phyloP scores from a whole-genome alignment of 2,329 filamentous ascomycete species.

The Penicillium fuscoglaucum region DNA sequence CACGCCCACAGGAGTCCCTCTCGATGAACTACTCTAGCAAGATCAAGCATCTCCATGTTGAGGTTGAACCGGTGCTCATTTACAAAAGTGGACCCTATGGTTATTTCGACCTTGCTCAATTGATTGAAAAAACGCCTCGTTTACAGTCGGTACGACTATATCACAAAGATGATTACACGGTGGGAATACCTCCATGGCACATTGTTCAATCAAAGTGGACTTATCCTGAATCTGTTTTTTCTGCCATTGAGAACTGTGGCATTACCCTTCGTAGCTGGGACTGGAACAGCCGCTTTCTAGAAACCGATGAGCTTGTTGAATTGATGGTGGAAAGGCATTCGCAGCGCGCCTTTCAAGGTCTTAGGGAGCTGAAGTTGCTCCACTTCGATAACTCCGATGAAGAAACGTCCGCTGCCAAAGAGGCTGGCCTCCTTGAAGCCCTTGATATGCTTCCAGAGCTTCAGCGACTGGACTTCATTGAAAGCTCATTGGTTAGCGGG shows the following conservation, averaged over 20 bases:
- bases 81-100: slow-evolving; percentile 56
- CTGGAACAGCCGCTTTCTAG: slow-evolving; percentile 56
- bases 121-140: slow-evolving; percentile 66
- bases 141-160: slow-evolving; percentile 71
- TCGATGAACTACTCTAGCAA: slow-evolving; percentile 68
- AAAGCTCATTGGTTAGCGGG: slow-evolving; percentile 70
- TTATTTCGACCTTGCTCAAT: slow-evolving; percentile 55
- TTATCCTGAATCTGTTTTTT: slow-evolving; percentile 67
- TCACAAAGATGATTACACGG: slow-evolving; percentile 61
- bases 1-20: slow-evolving; percentile 52
- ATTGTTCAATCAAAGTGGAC: slow-evolving; percentile 58
- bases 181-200: slow-evolving; percentile 34
- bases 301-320: slow-evolving; percentile 41
- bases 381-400: slow-evolving; percentile 45
- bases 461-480: slow-evolving; percentile 69
- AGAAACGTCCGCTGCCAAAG: slow-evolving; percentile 37
- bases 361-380: slow-evolving; percentile 40
- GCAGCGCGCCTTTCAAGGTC: slow-evolving; percentile 53
- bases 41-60: slow-evolving; percentile 67
- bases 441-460: slow-evolving; percentile 63
- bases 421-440: slow-evolving; percentile 46
- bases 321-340: slow-evolving; percentile 56
- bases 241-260: slow-evolving; percentile 56
- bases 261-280: slow-evolving; percentile 53
- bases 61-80: slow-evolving; percentile 60